Percentiles rank a stretch among this genome's conserved stretches.
phyloP scores from a whole-genome alignment of 148 eudicot genomes.

The Suaeda aralocaspica region DNA sequence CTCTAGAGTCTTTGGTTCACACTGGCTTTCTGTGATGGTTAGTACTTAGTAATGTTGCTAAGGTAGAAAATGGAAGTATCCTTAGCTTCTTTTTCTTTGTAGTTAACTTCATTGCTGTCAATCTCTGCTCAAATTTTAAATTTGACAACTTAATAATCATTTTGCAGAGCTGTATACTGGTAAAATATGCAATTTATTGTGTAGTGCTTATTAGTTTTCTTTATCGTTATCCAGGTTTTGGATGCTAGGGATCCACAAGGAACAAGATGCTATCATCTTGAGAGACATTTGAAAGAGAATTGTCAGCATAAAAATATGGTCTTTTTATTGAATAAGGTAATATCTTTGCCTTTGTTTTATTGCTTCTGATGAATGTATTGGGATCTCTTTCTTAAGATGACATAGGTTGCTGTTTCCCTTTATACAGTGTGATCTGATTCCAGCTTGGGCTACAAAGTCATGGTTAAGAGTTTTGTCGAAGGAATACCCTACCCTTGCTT shows the following conservation, averaged over 20 bases:
- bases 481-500: constrained; percentile 85
- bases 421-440: constrained; percentile 87
- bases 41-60: neutral
- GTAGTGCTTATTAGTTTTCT: constrained; percentile 2
- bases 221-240: constrained; percentile 47
- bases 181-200: neutral
- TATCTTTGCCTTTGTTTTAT: neutral
- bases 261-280: constrained; percentile 89
- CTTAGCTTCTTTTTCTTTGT: neutral
- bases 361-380: neutral
- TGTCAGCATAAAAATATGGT: constrained; percentile 86
- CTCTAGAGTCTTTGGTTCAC: no score
- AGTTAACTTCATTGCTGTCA: neutral
- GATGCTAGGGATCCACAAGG: constrained; percentile 99
- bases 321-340: constrained; percentile 76
- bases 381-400: constrained; percentile 1
- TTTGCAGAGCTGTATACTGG: neutral
- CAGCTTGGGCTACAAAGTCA: constrained; percentile 97
- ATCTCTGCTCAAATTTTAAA: neutral
- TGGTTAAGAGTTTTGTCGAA: constrained; percentile 81
- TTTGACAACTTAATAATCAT: neutral
- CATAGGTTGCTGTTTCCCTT: constrained; percentile 9
- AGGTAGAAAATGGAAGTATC: neutral
- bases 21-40: neutral
- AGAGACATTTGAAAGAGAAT: constrained; percentile 84